Conservation (phyloP, 495 filamentous ascomycete genomes). For the Penicillium waksmanii region DNA sequence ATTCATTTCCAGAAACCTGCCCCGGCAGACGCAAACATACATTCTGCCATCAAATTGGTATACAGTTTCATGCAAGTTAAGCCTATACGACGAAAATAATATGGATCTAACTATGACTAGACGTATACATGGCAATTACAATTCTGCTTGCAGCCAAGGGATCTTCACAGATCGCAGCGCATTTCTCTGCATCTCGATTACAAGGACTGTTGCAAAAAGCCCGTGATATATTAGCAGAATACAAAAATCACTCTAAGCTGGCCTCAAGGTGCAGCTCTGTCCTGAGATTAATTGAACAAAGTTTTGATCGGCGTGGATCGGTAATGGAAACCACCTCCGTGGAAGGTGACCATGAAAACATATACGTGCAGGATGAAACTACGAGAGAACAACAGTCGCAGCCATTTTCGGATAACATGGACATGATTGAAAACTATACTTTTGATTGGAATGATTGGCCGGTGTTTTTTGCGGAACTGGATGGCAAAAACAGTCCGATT, state of each 20-base stretch:
- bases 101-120: not conserved
- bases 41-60: slow-evolving; percentile 22
- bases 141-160: slow-evolving; percentile 20
- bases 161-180: slow-evolving; percentile 15
- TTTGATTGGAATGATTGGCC: slow-evolving; percentile 24
- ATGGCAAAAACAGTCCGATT: not conserved
- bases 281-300: slow-evolving; percentile 7
- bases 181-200: slow-evolving; percentile 16
- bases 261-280: slow-evolving; percentile 12
- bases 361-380: not conserved
- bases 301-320: slow-evolving; percentile 1
- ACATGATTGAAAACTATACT: slow-evolving; percentile 8
- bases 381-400: not conserved
- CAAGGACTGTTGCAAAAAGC: slow-evolving; percentile 4
- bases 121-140: slow-evolving; percentile 23
- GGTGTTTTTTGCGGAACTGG: slow-evolving; percentile 18
- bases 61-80: slow-evolving; percentile 11
- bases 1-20: slow-evolving; percentile 15
- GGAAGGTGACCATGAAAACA: not conserved
- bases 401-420: not conserved
- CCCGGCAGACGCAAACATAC: slow-evolving; percentile 17
- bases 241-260: slow-evolving; percentile 5
- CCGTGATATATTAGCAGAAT: slow-evolving; percentile 8
- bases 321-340: not conserved
- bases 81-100: not conserved